phyloP scores from a whole-genome alignment of 163 green algal genomes.

The Chloromonas sp. region DNA sequence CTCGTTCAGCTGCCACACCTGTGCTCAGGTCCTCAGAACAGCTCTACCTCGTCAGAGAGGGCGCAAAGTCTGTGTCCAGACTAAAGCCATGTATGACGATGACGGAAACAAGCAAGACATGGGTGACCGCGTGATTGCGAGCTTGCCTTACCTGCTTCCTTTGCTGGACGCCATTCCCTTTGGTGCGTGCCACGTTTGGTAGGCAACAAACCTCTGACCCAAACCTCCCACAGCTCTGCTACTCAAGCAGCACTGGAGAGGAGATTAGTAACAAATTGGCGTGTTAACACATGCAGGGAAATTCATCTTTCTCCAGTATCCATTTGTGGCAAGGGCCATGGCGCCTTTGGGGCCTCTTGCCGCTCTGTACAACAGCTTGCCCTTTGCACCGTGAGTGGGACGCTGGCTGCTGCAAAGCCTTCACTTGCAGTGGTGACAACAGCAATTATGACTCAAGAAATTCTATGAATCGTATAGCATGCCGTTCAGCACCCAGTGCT shows the following conservation, averaged over 20 bases:
- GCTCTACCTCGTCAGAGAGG: no score
- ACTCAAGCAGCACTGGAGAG: not conserved
- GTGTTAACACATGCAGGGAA: conserved; percentile 31
- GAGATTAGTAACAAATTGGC: not conserved
- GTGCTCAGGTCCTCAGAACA: no score
- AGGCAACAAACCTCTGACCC: not conserved
- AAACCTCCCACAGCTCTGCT: not conserved
- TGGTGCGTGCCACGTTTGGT: conserved; percentile 21
- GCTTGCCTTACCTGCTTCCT: conserved; percentile 67
- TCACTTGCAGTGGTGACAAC: no score
- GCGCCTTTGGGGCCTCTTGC: conserved; percentile 61
- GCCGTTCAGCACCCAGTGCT: not conserved
- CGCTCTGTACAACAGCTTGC: conserved; percentile 69
- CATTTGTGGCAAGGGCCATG: conserved; percentile 57
- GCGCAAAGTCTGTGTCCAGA: no score
- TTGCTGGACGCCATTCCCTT: conserved; percentile 72
- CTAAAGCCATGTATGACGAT: not conserved
- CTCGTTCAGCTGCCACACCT: no score
- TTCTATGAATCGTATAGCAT: not conserved
- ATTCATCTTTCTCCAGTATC: conserved; percentile 73
- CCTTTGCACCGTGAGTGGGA: conserved; percentile 58
- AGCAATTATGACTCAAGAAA: not conserved
- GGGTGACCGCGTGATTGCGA: conserved; percentile 24
- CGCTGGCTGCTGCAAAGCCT: not conserved
- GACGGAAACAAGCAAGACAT: not conserved